phyloP scores from a whole-genome alignment of 179 eudicot species.

The Actinidia polygama region DNA sequence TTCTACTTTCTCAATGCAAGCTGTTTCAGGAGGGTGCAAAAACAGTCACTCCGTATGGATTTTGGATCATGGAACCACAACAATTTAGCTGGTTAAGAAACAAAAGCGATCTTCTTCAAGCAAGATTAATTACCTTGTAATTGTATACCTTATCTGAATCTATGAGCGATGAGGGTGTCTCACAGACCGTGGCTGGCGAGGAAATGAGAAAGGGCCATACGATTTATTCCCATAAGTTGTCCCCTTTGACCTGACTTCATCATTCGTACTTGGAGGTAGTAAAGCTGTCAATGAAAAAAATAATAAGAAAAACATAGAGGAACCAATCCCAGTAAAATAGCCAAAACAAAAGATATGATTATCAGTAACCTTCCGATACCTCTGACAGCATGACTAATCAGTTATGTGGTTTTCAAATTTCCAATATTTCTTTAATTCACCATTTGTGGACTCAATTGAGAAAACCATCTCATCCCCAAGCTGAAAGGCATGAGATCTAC shows the following conservation, averaged over 20 bases:
- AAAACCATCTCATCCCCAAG: slow-evolving; percentile 6
- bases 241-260: slow-evolving; percentile 46
- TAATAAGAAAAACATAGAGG: not conserved
- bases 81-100: slow-evolving; percentile 6
- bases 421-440: not conserved
- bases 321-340: not conserved
- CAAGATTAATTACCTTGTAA: slow-evolving; percentile 13
- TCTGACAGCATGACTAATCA: not conserved
- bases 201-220: slow-evolving; percentile 66
- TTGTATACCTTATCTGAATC: not conserved
- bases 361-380: not conserved
- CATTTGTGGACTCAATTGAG: not conserved
- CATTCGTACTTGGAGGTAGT: slow-evolving; percentile 51
- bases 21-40: not conserved
- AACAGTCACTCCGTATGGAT: not conserved
- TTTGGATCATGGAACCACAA: slow-evolving; percentile 11
- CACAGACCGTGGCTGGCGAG: slow-evolving; percentile 71
- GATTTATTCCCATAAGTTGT: slow-evolving; percentile 48
- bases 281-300: slow-evolving; percentile 49
- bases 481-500: not conserved
- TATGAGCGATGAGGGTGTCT: slow-evolving; percentile 31
- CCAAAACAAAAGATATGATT: not conserved
- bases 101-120: not conserved
- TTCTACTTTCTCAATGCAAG: not conserved
- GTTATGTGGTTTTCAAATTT: not conserved